Evolutionary conservation across 805 yeast genomes (phyloP), one percentile per base, ranked within the genome.

Genomic region (Blastobotrys chiropterorum): DNA sequence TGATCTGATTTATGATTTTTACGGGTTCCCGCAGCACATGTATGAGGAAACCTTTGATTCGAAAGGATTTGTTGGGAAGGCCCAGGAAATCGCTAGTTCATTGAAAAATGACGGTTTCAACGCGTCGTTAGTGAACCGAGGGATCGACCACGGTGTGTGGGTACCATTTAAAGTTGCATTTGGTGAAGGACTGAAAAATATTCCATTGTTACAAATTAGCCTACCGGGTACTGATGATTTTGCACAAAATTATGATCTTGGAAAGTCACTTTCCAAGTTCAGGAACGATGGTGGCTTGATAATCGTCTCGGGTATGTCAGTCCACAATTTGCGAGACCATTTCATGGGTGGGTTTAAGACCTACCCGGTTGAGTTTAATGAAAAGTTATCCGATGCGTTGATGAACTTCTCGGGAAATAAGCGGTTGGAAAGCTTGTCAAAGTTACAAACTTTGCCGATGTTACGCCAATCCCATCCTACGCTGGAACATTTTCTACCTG

Each of bases 71-170:
- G 47, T 63, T 0, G 59, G 59, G 7, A 51, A 83, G 2, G 79
- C 86, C 0, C 43, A 71, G 16, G 67, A 72, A 48, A 68, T 86
- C 19, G 68, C 71, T 26, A 59, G 69, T 1, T 64, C 72, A 1
- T 67, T 85, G 17, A 57, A 59, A 11, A 58, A 62, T 4, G 56
- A 65, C 19, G 85, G 83, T 0, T 70, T 83, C 47, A 58, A 68
- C 2, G 67, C 81, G 0, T 66, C 67, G 22, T 53, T 79, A 7
- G n/a, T 47, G 19, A 48, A 45, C 8, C 70, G 94, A 51, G 94
- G 94, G 7, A 66, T 87, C 19, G 95, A 86, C 63, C 95, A 86
- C 67, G 95, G 95, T 4, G 83, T 75, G 5, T 86, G 92, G 89
- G 90, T 84, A 3, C 92, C 92, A 1, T 73, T 83, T 53, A 81